These are phyloP conservation scores for Daldinia vernicosa DNA, from an alignment of 495 filamentous ascomycete genomes.

Conservation along the genomic window DNA sequence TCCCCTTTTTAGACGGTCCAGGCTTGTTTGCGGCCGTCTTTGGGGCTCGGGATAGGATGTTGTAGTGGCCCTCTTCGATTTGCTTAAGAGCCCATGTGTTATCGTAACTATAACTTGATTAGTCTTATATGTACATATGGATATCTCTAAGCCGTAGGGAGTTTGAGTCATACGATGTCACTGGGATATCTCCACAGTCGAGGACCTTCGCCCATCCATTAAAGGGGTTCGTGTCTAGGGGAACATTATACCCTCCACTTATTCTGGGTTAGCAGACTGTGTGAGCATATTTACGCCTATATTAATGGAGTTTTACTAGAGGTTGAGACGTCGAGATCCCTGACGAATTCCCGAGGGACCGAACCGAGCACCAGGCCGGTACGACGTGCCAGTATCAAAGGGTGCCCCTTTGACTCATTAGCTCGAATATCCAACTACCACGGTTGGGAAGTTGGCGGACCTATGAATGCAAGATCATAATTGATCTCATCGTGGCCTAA, in stretches of 20 bases:
- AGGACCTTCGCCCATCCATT: slow-evolving; percentile 77
- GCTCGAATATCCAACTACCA: background rate
- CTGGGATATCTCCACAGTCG: slow-evolving; percentile 87
- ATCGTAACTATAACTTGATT: slow-evolving; percentile 60
- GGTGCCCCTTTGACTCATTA: slow-evolving; percentile 48
- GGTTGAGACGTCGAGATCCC: slow-evolving; percentile 77
- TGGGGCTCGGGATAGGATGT: slow-evolving; percentile 60
- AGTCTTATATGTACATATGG: background rate
- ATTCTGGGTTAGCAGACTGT: background rate
- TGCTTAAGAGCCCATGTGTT: slow-evolving; percentile 80
- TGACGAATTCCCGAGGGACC: slow-evolving; percentile 87
- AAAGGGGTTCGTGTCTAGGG: slow-evolving; percentile 82
- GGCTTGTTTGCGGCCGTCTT: slow-evolving; percentile 57
- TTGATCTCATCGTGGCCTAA: slow-evolving; percentile 69
- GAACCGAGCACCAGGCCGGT: slow-evolving; percentile 74
- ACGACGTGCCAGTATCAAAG: slow-evolving; percentile 54
- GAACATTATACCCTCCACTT: slow-evolving; percentile 79
- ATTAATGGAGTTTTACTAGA: slow-evolving; percentile 53
- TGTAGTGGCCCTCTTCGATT: slow-evolving; percentile 75
- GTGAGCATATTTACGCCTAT: background rate
- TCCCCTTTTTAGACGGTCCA: slow-evolving; percentile 61
- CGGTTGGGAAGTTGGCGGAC: slow-evolving; percentile 63
- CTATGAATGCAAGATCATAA: slow-evolving; percentile 86
- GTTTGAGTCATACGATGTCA: slow-evolving; percentile 65
- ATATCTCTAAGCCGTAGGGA: background rate